These are phyloP conservation scores for Aureoboletus auriporus DNA, from an alignment of 768 basidiomycete genomes.

Conservation along the genomic window DNA sequence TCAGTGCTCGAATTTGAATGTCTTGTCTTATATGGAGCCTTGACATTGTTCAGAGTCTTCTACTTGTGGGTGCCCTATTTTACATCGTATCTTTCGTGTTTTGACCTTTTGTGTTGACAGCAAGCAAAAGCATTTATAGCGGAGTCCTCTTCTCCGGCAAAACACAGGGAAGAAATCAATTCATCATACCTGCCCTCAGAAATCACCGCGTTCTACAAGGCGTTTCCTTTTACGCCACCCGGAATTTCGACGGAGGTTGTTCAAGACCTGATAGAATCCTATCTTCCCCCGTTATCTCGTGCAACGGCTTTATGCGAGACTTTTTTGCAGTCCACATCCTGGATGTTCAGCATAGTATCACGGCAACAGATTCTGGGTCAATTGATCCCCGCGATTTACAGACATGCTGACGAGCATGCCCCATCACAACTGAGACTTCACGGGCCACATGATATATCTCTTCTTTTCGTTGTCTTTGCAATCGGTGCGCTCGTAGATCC, in stretches of 20 bases:
- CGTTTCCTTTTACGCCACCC: constrained; percentile 43
- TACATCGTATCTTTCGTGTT: not conserved
- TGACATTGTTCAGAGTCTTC: constrained; percentile 32
- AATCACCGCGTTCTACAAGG: constrained; percentile 38
- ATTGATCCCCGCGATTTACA: constrained; percentile 45
- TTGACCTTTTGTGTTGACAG: constrained; percentile 1
- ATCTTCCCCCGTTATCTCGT: constrained; percentile 41
- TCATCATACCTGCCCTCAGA: constrained; percentile 42
- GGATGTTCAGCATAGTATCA: constrained; percentile 49
- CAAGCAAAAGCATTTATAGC: constrained; percentile 5
- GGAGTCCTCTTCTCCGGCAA: constrained; percentile 3
- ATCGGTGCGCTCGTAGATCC: constrained; percentile 49
- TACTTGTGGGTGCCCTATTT: constrained; percentile 33
- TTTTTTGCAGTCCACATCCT: constrained; percentile 46
- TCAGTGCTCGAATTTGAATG: not conserved
- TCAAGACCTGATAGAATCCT: constrained; percentile 40
- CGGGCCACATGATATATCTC: constrained; percentile 48
- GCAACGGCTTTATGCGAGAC: constrained; percentile 43
- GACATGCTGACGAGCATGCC: not conserved
- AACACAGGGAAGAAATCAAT: constrained; percentile 36
- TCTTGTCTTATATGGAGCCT: constrained; percentile 2
- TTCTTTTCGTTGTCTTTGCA: constrained; percentile 44
- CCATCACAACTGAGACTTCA: constrained; percentile 19
- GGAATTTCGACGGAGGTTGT: constrained; percentile 33
- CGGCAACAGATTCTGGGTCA: constrained; percentile 42